Base-by-base conservation (phyloP, 495 filamentous ascomycete genomes). In the Penicillium turbatum region DNA sequence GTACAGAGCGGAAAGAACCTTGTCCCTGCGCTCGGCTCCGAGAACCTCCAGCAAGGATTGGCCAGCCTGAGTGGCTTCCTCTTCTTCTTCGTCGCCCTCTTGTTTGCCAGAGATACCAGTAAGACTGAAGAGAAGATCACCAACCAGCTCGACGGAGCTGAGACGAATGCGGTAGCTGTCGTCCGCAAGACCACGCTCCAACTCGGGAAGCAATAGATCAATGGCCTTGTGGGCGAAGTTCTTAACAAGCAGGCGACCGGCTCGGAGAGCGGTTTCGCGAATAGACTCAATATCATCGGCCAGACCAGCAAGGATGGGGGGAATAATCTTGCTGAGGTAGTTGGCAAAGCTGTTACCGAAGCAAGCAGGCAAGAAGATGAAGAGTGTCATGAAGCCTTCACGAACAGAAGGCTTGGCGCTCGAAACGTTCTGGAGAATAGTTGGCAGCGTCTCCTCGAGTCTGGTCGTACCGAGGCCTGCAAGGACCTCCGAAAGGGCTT, bases 351-450 rank as follows among this genome's bases (percentile, higher is more conserved):
- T 95, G 78, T 97, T 97, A 59, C 93, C 93, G 66, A 98, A 98
- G 72, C 93, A 98, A 51, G 95, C 95, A 15, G 93, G 93, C 72
- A 98, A 83, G 79, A 95, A 98, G 58, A 98, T 97, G 73, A 98
- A 98, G 36, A 98, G 80, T 26, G 93, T 96, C 93, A 98, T 98
- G 78, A 97, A 98, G 32, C 93, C 93, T 77, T 98, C 93, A 54
- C 93, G 85, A 53, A 97, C 89, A 56, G 89, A 79, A 16, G 93
- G 70, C 69, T 96, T 97, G 46, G 89, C 80, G 63, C 93, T 97
- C 57, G 88, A 83, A 45, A 95, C 92, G 59, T 98, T 98, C 64
- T 98, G 93, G 24, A 98, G 72, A 54, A 98, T 96, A 6, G 93
- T 97, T 43, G 93, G 95, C 47, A 98, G 72, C 2, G 92, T 98